Percentiles rank a stretch among this genome's conserved stretches.
phyloP scores from a whole-genome alignment of 1,139 yeast species.

The Taphrina communis region DNA sequence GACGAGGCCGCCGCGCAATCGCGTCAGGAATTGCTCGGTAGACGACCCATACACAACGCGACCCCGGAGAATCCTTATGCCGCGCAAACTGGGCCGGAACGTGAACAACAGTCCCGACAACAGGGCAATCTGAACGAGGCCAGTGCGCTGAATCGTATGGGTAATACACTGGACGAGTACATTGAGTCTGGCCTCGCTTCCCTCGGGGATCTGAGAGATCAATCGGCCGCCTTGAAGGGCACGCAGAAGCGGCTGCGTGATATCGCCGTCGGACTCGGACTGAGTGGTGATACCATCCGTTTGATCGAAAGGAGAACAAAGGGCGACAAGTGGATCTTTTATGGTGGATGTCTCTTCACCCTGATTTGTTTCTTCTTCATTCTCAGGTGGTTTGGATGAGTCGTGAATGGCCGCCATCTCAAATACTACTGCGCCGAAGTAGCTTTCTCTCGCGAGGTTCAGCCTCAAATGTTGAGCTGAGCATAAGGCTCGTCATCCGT shows the following conservation, averaged over 20 bases:
- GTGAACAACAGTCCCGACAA: conserved; percentile 35
- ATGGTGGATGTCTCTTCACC: conserved; percentile 71
- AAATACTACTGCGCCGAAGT: no score
- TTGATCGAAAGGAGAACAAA: conserved; percentile 82
- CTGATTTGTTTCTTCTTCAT: conserved; percentile 73
- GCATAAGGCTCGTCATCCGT: no score
- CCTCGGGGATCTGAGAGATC: conserved; percentile 83
- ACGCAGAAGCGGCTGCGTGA: conserved; percentile 71
- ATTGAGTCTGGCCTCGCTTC: conserved; percentile 88
- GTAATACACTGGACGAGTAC: conserved; percentile 83
- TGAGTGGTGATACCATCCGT: conserved; percentile 82
- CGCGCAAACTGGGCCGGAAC: conserved; percentile 1
- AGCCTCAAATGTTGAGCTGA: no score
- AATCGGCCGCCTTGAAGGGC: conserved; percentile 70
- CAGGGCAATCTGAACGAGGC: conserved; percentile 48
- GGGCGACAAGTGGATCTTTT: conserved; percentile 87
- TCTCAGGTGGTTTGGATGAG: conserved; percentile 65
- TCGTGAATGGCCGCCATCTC: no score
- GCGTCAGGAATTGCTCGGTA: conserved; percentile 36
- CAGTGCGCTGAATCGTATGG: conserved; percentile 69
- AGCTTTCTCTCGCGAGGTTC: no score
- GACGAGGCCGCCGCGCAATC: conserved; percentile 20
- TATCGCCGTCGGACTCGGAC: conserved; percentile 80
- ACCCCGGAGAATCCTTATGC: conserved; percentile 41
- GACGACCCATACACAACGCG: conserved; percentile 34